Evolutionary conservation across 139 green algal genomes (phyloP), one percentile per base, ranked within the genome.

Genomic region (Chlamydomonas sp.): DNA sequence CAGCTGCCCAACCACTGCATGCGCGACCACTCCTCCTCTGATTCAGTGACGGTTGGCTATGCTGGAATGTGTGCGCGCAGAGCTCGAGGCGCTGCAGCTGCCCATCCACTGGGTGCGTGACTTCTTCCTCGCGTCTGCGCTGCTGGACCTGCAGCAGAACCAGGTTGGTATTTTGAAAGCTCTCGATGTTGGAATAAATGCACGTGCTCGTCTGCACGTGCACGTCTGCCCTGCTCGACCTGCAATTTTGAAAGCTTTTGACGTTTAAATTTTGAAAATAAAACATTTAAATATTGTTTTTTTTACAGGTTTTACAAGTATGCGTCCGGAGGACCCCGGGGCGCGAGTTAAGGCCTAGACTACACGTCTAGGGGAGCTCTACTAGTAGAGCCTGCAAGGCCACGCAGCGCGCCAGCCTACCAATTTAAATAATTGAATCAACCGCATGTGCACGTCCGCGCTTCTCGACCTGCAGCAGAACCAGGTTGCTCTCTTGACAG

Each of bases 401-500:
- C n/a, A n/a, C n/a, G n/a, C n/a, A n/a, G n/a, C n/a, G n/a, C n/a
- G n/a, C n/a, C n/a, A n/a, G n/a, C n/a, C n/a, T n/a, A n/a, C n/a
- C n/a, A n/a, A n/a, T n/a, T n/a, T n/a, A n/a, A n/a, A n/a, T n/a
- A n/a, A n/a, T n/a, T n/a, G n/a, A n/a, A n/a, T n/a, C n/a, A n/a
- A n/a, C n/a, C n/a, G n/a, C n/a, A n/a, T n/a, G n/a, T n/a, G n/a
- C 13, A 87, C 86, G 1, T 69, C 72, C 0, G 34, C 88, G 2
- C 76, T 70, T n/a, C 69, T 97, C 63, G 88, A 94, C 37, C 43
- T 86, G 43, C 89, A 97, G 64, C 73, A 91, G 58, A 91, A 92
- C 69, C 74, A 80, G n/a, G n/a, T n/a, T n/a, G n/a, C n/a, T n/a
- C n/a, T n/a, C n/a, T n/a, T n/a, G 43, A 54, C 16, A 16, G 43